Percentiles rank a stretch among this genome's conserved stretches.
These are phyloP conservation scores for Ceratocystis diversiconidia DNA, from an alignment of 2,329 filamentous ascomycete genomes.

Conservation along the genomic window DNA sequence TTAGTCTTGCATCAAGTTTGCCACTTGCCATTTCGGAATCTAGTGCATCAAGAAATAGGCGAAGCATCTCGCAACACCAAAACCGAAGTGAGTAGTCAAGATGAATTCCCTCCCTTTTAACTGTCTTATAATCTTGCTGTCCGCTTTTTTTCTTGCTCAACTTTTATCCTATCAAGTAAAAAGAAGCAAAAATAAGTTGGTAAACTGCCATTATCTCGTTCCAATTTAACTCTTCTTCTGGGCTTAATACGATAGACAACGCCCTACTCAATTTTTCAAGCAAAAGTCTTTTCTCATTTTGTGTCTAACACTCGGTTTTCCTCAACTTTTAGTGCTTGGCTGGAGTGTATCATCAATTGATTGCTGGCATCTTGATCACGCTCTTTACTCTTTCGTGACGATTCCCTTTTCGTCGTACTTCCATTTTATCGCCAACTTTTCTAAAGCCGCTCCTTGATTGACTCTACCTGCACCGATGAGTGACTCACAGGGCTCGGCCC, in stretches of 20 bases:
- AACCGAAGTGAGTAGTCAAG: background rate
- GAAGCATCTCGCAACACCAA: background rate
- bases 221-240: background rate
- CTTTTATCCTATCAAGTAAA: background rate
- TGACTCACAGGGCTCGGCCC: conserved; percentile 8
- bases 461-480: background rate
- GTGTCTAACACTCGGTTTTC: background rate
- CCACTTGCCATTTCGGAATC: background rate
- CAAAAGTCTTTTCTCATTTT: background rate
- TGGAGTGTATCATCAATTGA: background rate
- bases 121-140: background rate
- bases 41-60: background rate
- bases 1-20: background rate
- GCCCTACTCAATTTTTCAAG: background rate
- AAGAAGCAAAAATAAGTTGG: background rate
- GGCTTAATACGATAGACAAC: background rate
- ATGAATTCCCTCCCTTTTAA: background rate
- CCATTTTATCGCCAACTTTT: background rate
- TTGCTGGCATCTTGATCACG: background rate
- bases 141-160: background rate
- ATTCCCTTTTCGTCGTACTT: background rate
- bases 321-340: background rate
- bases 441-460: background rate
- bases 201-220: background rate
- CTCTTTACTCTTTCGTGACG: background rate